phyloP scores from a whole-genome alignment of 2,329 filamentous ascomycete genomes.

The Botrytis squamosa region DNA sequence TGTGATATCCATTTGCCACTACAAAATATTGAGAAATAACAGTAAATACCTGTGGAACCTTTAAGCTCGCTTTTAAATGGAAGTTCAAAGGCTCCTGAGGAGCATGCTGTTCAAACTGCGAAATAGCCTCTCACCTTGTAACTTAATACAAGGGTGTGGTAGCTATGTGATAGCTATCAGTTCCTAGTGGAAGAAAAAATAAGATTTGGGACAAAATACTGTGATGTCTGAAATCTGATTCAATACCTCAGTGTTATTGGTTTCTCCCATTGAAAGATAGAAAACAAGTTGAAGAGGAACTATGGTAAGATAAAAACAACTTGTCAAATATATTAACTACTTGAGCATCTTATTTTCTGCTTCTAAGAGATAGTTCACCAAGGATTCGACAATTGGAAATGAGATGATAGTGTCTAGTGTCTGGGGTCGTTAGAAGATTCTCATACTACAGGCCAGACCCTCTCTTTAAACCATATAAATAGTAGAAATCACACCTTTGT shows the following conservation, averaged over 20 bases:
- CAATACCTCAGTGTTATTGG: background rate
- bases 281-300: rapidly evolving
- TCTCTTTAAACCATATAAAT: background rate
- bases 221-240: rapidly evolving
- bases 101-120: background rate
- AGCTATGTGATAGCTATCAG: background rate
- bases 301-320: background rate
- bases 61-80: background rate
- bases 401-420: background rate
- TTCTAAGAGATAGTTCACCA: background rate
- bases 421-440: rapidly evolving
- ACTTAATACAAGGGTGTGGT: background rate
- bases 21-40: background rate
- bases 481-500: background rate
- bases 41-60: background rate
- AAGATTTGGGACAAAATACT: background rate
- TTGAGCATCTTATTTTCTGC: background rate
- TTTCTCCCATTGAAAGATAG: background rate
- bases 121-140: background rate
- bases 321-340: background rate
- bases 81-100: background rate
- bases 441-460: background rate
- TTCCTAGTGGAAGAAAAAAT: background rate
- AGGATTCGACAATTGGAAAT: background rate
- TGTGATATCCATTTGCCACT: background rate